These are phyloP conservation scores for Podospora conica DNA, from an alignment of 495 filamentous ascomycete species.

Conservation along the genomic window DNA sequence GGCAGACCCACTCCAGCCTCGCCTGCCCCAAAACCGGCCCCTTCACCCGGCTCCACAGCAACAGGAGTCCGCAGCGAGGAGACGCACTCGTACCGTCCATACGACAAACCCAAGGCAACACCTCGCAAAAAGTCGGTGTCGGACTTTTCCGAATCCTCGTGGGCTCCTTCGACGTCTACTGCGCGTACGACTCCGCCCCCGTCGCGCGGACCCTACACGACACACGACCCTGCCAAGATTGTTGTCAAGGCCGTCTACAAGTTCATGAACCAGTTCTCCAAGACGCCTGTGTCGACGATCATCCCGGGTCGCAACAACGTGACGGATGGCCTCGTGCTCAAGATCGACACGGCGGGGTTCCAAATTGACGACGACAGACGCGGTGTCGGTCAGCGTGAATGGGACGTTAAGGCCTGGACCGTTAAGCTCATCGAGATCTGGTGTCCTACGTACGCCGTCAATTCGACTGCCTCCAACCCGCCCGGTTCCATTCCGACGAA, in stretches of 20 bases:
- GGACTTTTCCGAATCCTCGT: constrained; percentile 77
- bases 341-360: constrained; percentile 81
- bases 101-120: constrained; percentile 59
- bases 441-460: constrained; percentile 54
- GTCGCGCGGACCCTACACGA: constrained; percentile 68
- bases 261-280: constrained; percentile 78
- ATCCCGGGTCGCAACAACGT: constrained; percentile 68
- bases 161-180: constrained; percentile 73
- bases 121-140: constrained; percentile 50
- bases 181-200: constrained; percentile 82
- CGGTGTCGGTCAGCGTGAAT: constrained; percentile 81
- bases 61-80: constrained; percentile 54
- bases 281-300: constrained; percentile 74
- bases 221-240: constrained; percentile 90
- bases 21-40: constrained; percentile 26
- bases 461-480: constrained; percentile 30
- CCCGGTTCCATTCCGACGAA: constrained; percentile 33
- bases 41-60: constrained; percentile 53
- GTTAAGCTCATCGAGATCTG: constrained; percentile 88
- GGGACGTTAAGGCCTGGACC: constrained; percentile 98
- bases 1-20: constrained; percentile 9
- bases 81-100: constrained; percentile 73
- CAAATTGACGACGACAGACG: constrained; percentile 95
- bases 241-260: constrained; percentile 85
- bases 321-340: constrained; percentile 79